Evolutionary conservation across 192 early-diverging fungal species (phyloP), one percentile per base, ranked within the genome.

Genomic region (Obelidium mucronatum): DNA sequence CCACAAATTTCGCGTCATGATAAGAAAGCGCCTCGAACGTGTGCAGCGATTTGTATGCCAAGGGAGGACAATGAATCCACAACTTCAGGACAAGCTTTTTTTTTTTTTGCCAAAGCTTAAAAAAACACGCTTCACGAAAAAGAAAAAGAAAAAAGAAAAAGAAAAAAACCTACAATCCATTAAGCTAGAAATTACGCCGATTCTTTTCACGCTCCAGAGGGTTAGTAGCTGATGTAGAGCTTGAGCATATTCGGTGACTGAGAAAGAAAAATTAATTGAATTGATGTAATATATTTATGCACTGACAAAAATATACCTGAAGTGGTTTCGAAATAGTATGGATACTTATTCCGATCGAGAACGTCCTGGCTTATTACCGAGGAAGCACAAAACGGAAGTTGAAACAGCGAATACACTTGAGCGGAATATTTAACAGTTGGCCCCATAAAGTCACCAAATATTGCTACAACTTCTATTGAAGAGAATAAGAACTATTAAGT

Each of bases 391-490:
- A 61, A 30, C 15, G 59, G 59, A n/a, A 1, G 37, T 17, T 3
- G 24, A n/a, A 37, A 35, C 31, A 19, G 24, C 15, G 19, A 36
- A 34, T 19, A 36, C 26, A n/a, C 31, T 36, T 15, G 33, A 65
- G 13, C 31, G 26, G 15, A 36, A 36, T 15, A 3, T 22, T 37
- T 65, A 19, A 15, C 22, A 2, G 63, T 37, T 33, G 15, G 8
- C 11, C 34, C 4, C 1, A 37, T 0, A 5, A 65, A 40, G 28
- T 65, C 63, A 6, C 63, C 63, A 34, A 65, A 22, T 17, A 35
- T 36, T 65, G 63, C 63, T n/a, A 65, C 63, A 19, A 65, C 63
- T 3, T 65, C 63, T n/a, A 19, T 48, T 48, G 19, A 15, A 48
- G 8, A 48, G 8, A n/a, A n/a, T n/a, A n/a, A n/a, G n/a, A n/a